Base-by-base conservation (phyloP, 305 asterid species). In the Fraxinus dipetala region DNA sequence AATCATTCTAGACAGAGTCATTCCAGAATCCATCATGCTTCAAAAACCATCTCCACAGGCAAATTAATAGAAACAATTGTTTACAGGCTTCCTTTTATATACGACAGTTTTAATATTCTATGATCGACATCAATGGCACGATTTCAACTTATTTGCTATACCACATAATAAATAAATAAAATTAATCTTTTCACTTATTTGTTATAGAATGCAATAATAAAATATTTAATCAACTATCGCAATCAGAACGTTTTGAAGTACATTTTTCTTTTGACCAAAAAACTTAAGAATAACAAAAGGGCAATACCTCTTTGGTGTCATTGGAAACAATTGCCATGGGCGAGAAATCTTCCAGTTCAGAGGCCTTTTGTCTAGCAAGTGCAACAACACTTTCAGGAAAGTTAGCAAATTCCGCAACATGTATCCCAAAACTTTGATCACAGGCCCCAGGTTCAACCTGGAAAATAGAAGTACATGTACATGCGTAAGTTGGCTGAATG, bases 371-470 rank as follows among this genome's bases (percentile, higher is more conserved):
- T 76, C 97, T 91, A 85, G 98, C 98, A 86, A 96, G 97, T 73
- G 92, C 88, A 78, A 96, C 90, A 43, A 96, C 99, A 81, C 94
- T 91, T 86, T 87, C 98, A 35, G 99, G 99, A 80, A 96, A 96
- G 83, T 96, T 94, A 20, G 99, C 99, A 85, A 96, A 94, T 86
- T 96, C 99, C 69, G 99, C 99, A 70, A 96, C 99, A 84, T 94
- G 99, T 81, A 96, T 94, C 43, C 99, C 99, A 77, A 96, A 96
- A 90, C 99, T 96, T 86, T 96, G 99, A 90, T 96, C 99, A 81
- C 99, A 96, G 69, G 99, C 94, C 54, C 99, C 97, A 31, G 95
- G 94, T 82, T 94, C 96, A 82, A 96, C 98, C 99, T 96, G 84
- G 69, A 89, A 84, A 89, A 75, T 59, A 48, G 75, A 34, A 45